Evolutionary conservation across 2,329 filamentous ascomycete species (phyloP), one percentile per base, ranked within the genome.

Genomic region (Balansia obtecta): DNA sequence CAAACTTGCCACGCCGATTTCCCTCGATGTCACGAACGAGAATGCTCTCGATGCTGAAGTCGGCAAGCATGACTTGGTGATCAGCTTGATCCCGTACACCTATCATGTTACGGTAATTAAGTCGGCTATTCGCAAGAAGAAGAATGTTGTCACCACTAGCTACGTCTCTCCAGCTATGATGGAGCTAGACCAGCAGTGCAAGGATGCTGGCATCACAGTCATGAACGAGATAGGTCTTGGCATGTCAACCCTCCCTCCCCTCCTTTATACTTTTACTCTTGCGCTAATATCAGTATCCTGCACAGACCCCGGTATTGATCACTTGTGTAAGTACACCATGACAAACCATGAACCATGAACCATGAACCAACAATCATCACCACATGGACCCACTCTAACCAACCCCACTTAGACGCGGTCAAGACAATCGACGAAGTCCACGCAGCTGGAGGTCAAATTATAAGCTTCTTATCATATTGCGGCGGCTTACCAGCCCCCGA

Each of bases 91-190:
- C 60, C 91, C 91, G 47, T 97, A 96, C 73, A 94, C 82, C 53
- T 88, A 82, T 78, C 89, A 95, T 69, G 86, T 85, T 44, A 75
- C 78, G 50, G 89, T 96, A 61, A 94, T 96, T 80, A 91, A 95
- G 78, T 83, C 85, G 37, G 91, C 89, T 56, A 96, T 97, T 71
- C 80, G 84, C 62, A 79, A 84, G 62, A 96, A 95, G 86, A 95
- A 91, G 79, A 74, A 97, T 73, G 89, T 97, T 54, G 90, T 97
- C 63, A 96, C 91, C 52, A 96, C 91, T 32, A 88, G 82, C 57
- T 97, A 97, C 65, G 86, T 95, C 58, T 94, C 87, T 4, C 88
- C 88, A 8, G 87, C 88, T 57, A 96, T 96, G 89, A 70, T 84
- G 71, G 91, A 90, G 73, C 81, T 97, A 47, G 85, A 96, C 62